phyloP scores from a whole-genome alignment of 805 yeast genomes.

The Lachancea sp. region DNA sequence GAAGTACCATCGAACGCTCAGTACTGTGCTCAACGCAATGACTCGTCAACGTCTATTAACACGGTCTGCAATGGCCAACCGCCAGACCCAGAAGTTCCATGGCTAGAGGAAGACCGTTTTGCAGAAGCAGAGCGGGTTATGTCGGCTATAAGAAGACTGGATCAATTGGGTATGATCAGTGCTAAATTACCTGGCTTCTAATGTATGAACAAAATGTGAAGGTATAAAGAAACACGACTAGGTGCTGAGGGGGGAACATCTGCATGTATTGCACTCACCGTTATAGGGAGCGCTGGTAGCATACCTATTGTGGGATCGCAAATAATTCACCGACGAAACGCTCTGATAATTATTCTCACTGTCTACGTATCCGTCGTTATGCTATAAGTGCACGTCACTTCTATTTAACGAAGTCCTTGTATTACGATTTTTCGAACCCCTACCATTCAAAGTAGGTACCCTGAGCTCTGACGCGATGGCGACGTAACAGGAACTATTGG shows the following conservation, averaged over 20 bases:
- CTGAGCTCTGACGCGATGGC: too few species aligned
- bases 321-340: neutral
- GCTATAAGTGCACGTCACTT: too few species aligned
- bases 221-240: too few species aligned
- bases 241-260: too few species aligned
- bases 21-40: neutral
- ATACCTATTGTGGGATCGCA: neutral
- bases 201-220: too few species aligned
- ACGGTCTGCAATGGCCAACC: neutral
- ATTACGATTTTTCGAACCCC: too few species aligned
- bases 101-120: constrained; percentile 11
- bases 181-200: neutral
- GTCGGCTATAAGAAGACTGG: constrained; percentile 9
- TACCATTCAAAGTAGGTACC: too few species aligned
- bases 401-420: too few species aligned
- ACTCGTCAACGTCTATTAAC: constrained; percentile 1
- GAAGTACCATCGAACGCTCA: neutral
- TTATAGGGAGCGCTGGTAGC: neutral
- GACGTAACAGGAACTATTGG: too few species aligned
- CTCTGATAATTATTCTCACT: too few species aligned
- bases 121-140: constrained; percentile 10
- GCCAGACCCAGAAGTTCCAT: neutral
- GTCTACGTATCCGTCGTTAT: too few species aligned
- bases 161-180: constrained; percentile 11
- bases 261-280: neutral